These are phyloP conservation scores for Didymella glomerata DNA, from an alignment of 2,329 filamentous ascomycete species.

Conservation along the genomic window DNA sequence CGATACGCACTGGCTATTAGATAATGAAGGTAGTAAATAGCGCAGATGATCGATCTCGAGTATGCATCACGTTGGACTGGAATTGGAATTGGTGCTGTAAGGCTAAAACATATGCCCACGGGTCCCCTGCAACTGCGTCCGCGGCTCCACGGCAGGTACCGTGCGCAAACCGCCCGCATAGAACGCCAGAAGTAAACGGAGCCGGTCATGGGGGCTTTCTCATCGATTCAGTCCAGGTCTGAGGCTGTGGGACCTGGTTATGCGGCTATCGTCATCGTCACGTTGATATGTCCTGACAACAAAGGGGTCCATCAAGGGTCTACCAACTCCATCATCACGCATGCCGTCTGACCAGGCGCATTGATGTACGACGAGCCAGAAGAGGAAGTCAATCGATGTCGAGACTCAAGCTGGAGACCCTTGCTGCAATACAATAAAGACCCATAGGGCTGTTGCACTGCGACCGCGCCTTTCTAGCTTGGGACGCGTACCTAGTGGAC, in stretches of 20 bases:
- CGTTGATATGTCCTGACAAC: constrained; percentile 2
- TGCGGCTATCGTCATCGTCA: constrained; percentile 2
- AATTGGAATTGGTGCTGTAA: constrained; percentile 17
- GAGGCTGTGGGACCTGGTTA: neutral
- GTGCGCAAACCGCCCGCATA: constrained; percentile 10
- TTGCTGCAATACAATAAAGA: constrained; percentile 2
- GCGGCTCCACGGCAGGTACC: constrained; percentile 17
- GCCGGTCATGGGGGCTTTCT: neutral
- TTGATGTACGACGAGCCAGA: constrained; percentile 15
- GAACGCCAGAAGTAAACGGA: constrained; percentile 9
- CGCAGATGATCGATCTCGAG: constrained; percentile 17
- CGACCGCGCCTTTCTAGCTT: constrained; percentile 11
- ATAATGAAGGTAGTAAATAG: constrained; percentile 16
- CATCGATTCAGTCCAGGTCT: constrained; percentile 14
- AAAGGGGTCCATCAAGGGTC: constrained; percentile 1
- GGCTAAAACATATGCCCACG: constrained; percentile 10
- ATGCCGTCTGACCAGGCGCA: constrained; percentile 4
- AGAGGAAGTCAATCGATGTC: constrained; percentile 17
- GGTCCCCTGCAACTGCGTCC: constrained; percentile 8
- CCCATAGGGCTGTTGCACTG: constrained; percentile 16
- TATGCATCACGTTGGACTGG: constrained; percentile 7
- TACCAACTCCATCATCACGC: neutral
- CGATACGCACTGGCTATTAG: constrained; percentile 3
- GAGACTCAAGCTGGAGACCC: neutral
- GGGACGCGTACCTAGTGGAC: constrained; percentile 6